Evolutionary conservation across 352 stramenopile species (phyloP), one percentile per base, ranked within the genome.

Genomic region (Phytophthora pisi): DNA sequence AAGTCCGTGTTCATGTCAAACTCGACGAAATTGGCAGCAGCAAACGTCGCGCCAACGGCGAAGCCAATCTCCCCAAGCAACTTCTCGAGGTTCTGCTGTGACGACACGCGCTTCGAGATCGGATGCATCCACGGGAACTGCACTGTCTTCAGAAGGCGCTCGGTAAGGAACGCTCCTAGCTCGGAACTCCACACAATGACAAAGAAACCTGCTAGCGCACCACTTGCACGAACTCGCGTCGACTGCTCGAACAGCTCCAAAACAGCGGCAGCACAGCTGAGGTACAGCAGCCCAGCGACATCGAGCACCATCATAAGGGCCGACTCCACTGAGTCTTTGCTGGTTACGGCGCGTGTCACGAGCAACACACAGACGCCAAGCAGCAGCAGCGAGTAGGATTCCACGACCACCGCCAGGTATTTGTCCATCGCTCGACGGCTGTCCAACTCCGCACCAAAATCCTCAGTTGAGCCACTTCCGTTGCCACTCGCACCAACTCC

Each of bases 271-370:
- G 75, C 62, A 46, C 72, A 73, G 36, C 72, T 77, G 9, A 88
- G 31, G 46, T 89, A 89, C 11, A 91, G 47, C 16, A 91, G 55
- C 0, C 80, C 78, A 4, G 70, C 52, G 36, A 89, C 57, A 60
- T 91, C 82, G 10, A 91, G 61, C 9, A 88, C 69, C 45, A 77
- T 77, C 68, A 86, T 80, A 9, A 88, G 77, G 0, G 76, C 60
- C 16, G 78, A 89, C 64, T 91, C 82, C 70, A 89, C 84, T 0
- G 79, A 56, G 31, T 91, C 82, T 60, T 91, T 87, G 50, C 82
- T 87, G 2, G 77, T 82, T 16, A 91, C 31, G 2, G 81, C 77
- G 4, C 80, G 77, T 1, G 56, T 63, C 43, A 89, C 75, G 23
- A 91, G 54, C 46, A 89, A 59, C 42, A 91, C 47, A 28, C 69